These are phyloP conservation scores for Penicillium sp. DNA, from an alignment of 2,329 filamentous ascomycete genomes.

Conservation along the genomic window DNA sequence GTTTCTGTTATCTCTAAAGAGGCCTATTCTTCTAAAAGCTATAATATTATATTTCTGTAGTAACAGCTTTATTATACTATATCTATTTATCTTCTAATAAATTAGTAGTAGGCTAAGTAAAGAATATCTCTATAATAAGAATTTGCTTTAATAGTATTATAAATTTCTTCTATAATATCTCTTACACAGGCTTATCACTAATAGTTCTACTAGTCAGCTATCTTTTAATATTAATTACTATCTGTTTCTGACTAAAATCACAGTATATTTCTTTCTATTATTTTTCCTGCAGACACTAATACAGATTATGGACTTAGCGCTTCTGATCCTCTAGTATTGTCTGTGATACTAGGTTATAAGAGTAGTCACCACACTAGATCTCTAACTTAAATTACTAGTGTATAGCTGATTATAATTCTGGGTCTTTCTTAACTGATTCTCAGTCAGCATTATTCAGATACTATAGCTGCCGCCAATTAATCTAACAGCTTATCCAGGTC, in stretches of 20 bases:
- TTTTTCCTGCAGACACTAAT: not conserved
- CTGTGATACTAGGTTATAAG: not conserved
- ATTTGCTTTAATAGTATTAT: slow-evolving; percentile 23
- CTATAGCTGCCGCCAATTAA: slow-evolving; percentile 20
- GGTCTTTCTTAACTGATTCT: not conserved
- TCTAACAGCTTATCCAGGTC: slow-evolving; percentile 22
- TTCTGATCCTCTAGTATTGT: not conserved
- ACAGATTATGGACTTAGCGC: not conserved
- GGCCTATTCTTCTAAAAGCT: slow-evolving; percentile 23
- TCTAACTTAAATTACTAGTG: not conserved
- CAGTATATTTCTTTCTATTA: not conserved
- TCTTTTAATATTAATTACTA: not conserved
- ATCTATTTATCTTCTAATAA: slow-evolving; percentile 28
- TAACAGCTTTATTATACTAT: slow-evolving; percentile 20
- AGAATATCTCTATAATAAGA: slow-evolving; percentile 26
- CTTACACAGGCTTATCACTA: not conserved
- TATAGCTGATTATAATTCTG: not conserved
- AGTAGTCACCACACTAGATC: not conserved
- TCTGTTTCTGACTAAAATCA: not conserved
- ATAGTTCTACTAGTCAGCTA: not conserved
- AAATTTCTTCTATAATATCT: slow-evolving; percentile 14
- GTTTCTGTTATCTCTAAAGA: slow-evolving; percentile 17
- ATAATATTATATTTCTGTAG: slow-evolving; percentile 25
- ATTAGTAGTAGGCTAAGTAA: slow-evolving; percentile 25
- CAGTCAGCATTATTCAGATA: slow-evolving; percentile 18